phyloP scores from a whole-genome alignment of 2,329 filamentous ascomycete genomes.

The Cercospora janseana region DNA sequence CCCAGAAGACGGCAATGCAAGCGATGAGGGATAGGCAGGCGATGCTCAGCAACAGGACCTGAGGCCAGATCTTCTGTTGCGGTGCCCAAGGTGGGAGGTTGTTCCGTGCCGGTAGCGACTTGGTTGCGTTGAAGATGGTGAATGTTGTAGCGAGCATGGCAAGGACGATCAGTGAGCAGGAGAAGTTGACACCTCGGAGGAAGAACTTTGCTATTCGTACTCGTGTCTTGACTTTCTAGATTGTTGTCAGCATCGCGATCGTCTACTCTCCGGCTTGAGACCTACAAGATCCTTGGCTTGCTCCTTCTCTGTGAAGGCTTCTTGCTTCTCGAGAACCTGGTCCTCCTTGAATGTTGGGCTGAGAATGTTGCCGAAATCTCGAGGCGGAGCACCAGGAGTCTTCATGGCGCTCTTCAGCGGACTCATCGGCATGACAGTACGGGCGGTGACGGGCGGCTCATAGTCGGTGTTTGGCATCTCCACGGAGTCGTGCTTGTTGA shows the following conservation, averaged over 20 bases:
- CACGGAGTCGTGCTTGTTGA: constrained; percentile 59
- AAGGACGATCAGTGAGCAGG: constrained; percentile 91
- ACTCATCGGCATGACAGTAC: constrained; percentile 59
- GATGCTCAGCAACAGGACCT: constrained; percentile 76
- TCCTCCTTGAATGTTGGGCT: constrained; percentile 93
- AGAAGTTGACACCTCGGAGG: constrained; percentile 93
- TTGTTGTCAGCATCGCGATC: constrained; percentile 39
- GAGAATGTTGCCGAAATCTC: constrained; percentile 68
- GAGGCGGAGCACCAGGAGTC: constrained; percentile 76
- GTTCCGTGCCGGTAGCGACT: constrained; percentile 69
- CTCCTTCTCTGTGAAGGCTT: constrained; percentile 76
- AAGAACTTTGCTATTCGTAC: constrained; percentile 93
- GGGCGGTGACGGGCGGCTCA: constrained; percentile 52
- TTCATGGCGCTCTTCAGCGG: constrained; percentile 89
- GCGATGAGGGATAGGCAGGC: constrained; percentile 76
- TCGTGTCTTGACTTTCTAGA: constrained; percentile 83
- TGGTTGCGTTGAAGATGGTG: constrained; percentile 88
- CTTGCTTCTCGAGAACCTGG: constrained; percentile 78
- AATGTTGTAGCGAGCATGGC: constrained; percentile 87
- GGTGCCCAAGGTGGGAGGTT: constrained; percentile 80
- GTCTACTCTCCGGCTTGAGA: constrained; percentile 26
- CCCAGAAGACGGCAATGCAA: constrained; percentile 75
- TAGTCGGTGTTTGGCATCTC: constrained; percentile 55
- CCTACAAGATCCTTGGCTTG: constrained; percentile 85
- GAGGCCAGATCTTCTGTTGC: constrained; percentile 81